Percentiles rank a stretch among this genome's conserved stretches.
Conservation (phyloP, 2,329 filamentous ascomycete genomes). For the Ilyonectria sp. region DNA sequence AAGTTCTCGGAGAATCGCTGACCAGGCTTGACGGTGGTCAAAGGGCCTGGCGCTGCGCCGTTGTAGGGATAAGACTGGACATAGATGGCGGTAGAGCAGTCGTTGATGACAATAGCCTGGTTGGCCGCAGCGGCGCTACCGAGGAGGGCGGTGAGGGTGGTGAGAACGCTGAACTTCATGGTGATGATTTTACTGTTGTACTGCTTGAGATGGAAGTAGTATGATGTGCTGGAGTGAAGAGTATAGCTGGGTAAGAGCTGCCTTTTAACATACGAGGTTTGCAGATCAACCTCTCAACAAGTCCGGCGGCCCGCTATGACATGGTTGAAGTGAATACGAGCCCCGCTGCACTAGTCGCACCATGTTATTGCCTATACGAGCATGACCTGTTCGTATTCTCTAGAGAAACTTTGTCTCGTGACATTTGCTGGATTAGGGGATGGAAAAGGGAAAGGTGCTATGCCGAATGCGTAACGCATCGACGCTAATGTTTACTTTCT, state of each 20-base stretch:
- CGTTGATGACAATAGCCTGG: constrained; percentile 55
- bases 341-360: constrained; percentile 19
- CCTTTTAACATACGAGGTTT: constrained; percentile 20
- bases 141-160: constrained; percentile 51
- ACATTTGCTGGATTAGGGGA: constrained; percentile 12
- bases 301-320: constrained; percentile 6
- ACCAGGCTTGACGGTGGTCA: constrained; percentile 53
- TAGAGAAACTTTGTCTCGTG: constrained; percentile 15
- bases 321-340: constrained; percentile 23
- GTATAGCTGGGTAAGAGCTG: constrained; percentile 19
- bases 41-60: constrained; percentile 48
- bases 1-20: constrained; percentile 56
- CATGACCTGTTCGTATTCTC: constrained; percentile 22
- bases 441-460: constrained; percentile 6
- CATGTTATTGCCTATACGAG: constrained; percentile 26
- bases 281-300: constrained; percentile 12
- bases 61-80: constrained; percentile 57
- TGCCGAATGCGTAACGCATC: background rate
- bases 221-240: background rate
- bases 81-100: constrained; percentile 52
- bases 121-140: constrained; percentile 52
- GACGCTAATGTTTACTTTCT: background rate
- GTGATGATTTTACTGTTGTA: constrained; percentile 26
- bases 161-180: constrained; percentile 50
- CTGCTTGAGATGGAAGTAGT: constrained; percentile 17